Base-by-base conservation (phyloP, 1,139 yeast genomes). In the Yamadazyma pseudoaaseri region DNA sequence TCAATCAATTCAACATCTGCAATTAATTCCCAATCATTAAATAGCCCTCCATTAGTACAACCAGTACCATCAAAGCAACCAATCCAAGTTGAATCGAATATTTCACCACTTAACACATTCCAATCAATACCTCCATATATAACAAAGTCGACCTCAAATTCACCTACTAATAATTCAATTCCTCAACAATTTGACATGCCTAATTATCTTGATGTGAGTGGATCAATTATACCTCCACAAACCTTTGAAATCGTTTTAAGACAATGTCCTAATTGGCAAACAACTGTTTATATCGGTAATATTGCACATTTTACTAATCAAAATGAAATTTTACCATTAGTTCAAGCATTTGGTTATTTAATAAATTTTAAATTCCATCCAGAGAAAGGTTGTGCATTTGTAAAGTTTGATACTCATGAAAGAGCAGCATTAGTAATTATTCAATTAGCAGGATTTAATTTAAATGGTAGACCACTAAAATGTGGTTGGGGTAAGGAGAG, bases 271-370 rank as follows among this genome's bases (percentile, higher is more conserved):
- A 71, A 74, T 33, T 82, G 87, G 87, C 86, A 85, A 57, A 80
- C 92, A n/a, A 86, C 96, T 3, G 94, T 87, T 13, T 87, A 87
- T 55, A 66, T 87, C 42, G 96, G 97, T 26, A 87, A 87, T 55
- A 72, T 87, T 48, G 82, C 95, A 20, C 90, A 82, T 46, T 81
- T 70, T 55, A 80, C 87, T 16, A 77, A 81, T 36, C 87, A 82
- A 54, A 71, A 72, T 36, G 95, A 86, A 42, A 65, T 87, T 51
- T 67, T 83, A 36, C 89, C 92, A n/a, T 62, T 86, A 38, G 63
- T 86, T 45, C 90, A 81, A 54, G 81, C 75, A 48, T 86, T 86
- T 55, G 96, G 96, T 8, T 85, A 69, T 56, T 82, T 87, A 50
- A 81, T 84, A 40, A 94, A 86, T 47, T 79, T 87, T 55, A 84